Conservation (phyloP, 1,284 basidiomycete species). For the Malassezia yamatoensis region DNA sequence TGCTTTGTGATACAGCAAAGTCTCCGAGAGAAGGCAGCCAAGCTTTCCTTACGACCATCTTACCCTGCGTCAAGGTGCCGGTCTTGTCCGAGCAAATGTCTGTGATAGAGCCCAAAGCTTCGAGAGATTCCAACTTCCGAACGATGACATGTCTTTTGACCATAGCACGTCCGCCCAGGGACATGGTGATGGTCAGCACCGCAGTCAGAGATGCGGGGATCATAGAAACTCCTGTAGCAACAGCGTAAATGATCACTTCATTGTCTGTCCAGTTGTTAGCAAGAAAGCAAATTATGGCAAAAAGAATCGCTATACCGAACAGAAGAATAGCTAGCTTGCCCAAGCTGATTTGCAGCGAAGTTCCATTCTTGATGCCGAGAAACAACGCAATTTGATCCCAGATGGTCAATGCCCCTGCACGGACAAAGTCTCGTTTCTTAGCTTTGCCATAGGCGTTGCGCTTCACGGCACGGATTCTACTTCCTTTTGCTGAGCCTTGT, state of each 20-base stretch:
- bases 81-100: slow-evolving; percentile 48
- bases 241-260: slow-evolving; percentile 48
- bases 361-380: slow-evolving; percentile 48
- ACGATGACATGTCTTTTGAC: slow-evolving; percentile 54
- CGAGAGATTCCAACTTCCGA: slow-evolving; percentile 49
- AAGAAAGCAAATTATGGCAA: slow-evolving; percentile 48
- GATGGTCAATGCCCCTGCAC: slow-evolving; percentile 47
- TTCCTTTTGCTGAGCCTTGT: slow-evolving; percentile 30
- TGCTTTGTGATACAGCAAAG: slow-evolving; percentile 37
- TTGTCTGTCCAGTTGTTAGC: slow-evolving; percentile 47
- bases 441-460: slow-evolving; percentile 50
- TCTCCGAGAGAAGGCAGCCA: slow-evolving; percentile 42
- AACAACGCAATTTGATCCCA: slow-evolving; percentile 47
- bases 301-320: slow-evolving; percentile 44
- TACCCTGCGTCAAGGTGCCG: slow-evolving; percentile 45
- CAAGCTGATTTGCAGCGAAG: slow-evolving; percentile 47
- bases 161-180: slow-evolving; percentile 55
- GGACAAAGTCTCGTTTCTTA: slow-evolving; percentile 47
- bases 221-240: slow-evolving; percentile 55
- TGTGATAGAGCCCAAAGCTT: slow-evolving; percentile 44
- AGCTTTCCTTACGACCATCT: slow-evolving; percentile 43
- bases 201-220: slow-evolving; percentile 51
- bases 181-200: slow-evolving; percentile 49
- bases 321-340: slow-evolving; percentile 47
- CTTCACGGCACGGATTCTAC: slow-evolving; percentile 51